Evolutionary conservation across 2,329 filamentous ascomycete genomes (phyloP), one percentile per base, ranked within the genome.

Genomic region (Zarea fungicola): DNA sequence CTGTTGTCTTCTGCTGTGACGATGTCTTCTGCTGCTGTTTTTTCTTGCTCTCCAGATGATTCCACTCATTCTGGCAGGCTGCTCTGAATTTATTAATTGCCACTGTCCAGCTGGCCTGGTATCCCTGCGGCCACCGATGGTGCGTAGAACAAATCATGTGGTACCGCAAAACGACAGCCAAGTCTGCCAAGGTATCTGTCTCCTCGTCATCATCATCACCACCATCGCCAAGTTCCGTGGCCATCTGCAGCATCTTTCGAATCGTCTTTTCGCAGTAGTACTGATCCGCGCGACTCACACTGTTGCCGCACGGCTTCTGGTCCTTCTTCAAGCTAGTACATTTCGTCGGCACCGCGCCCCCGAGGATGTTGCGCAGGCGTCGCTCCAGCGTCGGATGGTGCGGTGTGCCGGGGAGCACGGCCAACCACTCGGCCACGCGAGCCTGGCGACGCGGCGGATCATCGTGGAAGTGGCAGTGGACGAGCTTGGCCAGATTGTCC

Each of bases 401-500:
- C n/a, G n/a, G n/a, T n/a, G n/a, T n/a, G n/a, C 31, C 25, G 1
- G 48, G 41, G 2, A 49, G 11, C n/a, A 26, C 32, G 8, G 7
- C 2, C 41, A 43, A 21, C 41, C 48, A 43, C 2, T 6, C 9
- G 1, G 13, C 26, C 3, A 40, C 11, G 13, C 48, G 11, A 5
- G 19, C 10, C 32, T 32, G 18, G 39, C 40, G 34, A 10, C 13
- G 6, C 1, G 32, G 48, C 5, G 32, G 48, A 11, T 32, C 16
- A 19, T 49, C 40, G 21, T 49, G 48, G 8, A 32, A 16, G 9
- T 28, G 34, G 22, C 48, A 49, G 8, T 43, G 48, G 6, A 16
- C 16, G 9, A 44, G 11, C 32, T 34, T 31, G 32, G 48, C 41
- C 2, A 49, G 21, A 11, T n/a, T 6, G 6, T 11, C 6, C 9